Percentiles rank a stretch among this genome's conserved stretches.
Conservation (phyloP, 129 eudicot genomes). For the Daucus carota region DNA sequence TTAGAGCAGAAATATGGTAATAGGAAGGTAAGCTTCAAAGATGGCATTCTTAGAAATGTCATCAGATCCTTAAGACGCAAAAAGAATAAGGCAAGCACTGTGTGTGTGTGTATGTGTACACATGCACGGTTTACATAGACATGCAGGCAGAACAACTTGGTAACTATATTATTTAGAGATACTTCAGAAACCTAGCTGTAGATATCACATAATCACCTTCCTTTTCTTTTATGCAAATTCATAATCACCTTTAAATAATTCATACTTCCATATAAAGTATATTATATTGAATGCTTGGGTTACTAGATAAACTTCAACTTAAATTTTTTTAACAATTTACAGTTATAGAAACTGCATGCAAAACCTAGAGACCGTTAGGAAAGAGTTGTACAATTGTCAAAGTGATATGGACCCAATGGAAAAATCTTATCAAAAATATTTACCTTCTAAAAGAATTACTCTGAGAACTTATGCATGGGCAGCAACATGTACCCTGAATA, state of each 20-base stretch:
- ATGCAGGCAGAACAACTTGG: not conserved
- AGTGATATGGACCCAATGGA: not conserved
- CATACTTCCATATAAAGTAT: not conserved
- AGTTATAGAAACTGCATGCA: not conserved
- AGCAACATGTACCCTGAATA: constrained; percentile 5
- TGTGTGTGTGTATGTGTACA: too few species aligned
- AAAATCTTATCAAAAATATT: not conserved
- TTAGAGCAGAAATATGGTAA: not conserved
- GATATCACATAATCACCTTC: not conserved
- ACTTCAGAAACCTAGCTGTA: not conserved
- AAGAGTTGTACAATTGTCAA: not conserved
- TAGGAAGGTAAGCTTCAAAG: not conserved
- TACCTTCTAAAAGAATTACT: constrained; percentile 21
- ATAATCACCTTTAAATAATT: not conserved
- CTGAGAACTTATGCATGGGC: constrained; percentile 7
- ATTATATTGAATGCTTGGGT: not conserved
- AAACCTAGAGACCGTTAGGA: not conserved
- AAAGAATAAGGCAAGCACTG: not conserved
- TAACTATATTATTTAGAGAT: not conserved
- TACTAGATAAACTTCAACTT: constrained; percentile 18
- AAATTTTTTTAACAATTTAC: not conserved
- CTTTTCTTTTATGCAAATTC: not conserved
- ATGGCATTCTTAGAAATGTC: not conserved
- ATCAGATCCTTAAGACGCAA: not conserved
- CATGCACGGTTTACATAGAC: too few species aligned